A percentile compares a stretch with the other conserved stretches of the same genome.
Evolutionary conservation across 2,329 filamentous ascomycete species (phyloP).

Genomic region (Fusarium pilosicola): DNA sequence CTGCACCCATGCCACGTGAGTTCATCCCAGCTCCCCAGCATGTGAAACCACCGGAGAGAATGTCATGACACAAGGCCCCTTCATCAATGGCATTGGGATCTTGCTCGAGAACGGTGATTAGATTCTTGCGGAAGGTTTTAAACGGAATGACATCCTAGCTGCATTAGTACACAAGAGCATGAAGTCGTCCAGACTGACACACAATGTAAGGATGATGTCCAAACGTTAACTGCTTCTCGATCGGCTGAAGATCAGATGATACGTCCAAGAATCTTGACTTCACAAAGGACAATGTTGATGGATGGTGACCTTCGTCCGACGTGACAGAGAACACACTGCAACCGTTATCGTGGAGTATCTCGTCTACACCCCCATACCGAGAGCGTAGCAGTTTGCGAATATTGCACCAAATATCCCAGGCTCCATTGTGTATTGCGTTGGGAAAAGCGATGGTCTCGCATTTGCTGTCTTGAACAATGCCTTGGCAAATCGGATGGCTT

Average conservation of each 20-base stretch:
- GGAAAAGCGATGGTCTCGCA: slow-evolving; percentile 22
- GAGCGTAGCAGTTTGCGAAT: slow-evolving; percentile 51
- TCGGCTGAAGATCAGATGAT: slow-evolving; percentile 46
- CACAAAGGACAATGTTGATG: slow-evolving; percentile 39
- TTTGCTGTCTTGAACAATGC: slow-evolving; percentile 29
- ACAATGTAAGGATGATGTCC: slow-evolving; percentile 50
- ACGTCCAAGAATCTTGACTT: slow-evolving; percentile 39
- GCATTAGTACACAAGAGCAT: slow-evolving; percentile 10
- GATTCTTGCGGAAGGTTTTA: slow-evolving; percentile 45
- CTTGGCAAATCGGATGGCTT: slow-evolving; percentile 36
- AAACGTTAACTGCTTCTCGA: slow-evolving; percentile 47
- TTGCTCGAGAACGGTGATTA: slow-evolving; percentile 39
- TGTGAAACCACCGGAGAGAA: slow-evolving; percentile 48
- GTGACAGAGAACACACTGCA: slow-evolving; percentile 48
- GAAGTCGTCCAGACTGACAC: not conserved
- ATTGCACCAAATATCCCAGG: slow-evolving; percentile 48
- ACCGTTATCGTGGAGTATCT: slow-evolving; percentile 42
- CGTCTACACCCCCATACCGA: slow-evolving; percentile 44
- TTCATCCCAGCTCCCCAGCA: slow-evolving; percentile 51
- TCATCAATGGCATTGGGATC: slow-evolving; percentile 48
- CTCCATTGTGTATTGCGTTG: slow-evolving; percentile 30
- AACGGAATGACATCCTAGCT: slow-evolving; percentile 50
- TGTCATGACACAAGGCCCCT: slow-evolving; percentile 50
- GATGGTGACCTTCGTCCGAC: slow-evolving; percentile 36
- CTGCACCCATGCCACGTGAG: slow-evolving; percentile 45